Base-by-base conservation (phyloP, 148 eudicot genomes). In the Salicornia ramosissima region DNA sequence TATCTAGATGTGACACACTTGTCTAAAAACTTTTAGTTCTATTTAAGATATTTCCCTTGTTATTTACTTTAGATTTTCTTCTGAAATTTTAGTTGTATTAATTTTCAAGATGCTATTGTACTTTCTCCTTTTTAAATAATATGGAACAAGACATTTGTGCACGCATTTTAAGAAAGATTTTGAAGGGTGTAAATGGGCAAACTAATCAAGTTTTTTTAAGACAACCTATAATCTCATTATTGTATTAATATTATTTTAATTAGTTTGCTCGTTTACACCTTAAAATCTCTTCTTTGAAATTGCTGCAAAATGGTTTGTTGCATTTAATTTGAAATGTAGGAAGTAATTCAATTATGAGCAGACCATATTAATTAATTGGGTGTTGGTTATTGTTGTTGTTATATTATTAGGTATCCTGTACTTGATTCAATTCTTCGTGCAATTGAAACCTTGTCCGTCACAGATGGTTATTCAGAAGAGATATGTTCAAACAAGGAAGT, bases 351-450 rank as follows among this genome's bases (percentile, higher is more conserved):
- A n/a, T n/a, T 56, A 30, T 30, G 22, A 39, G 58, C 21, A 43
- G 47, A 30, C 24, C n/a, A 53, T 42, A 2, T 22, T 29, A 57
- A 33, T 67, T 11, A 15, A 49, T 51, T 71, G 40, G 8, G 15
- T 33, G 21, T 52, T 49, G 64, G 34, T 40, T 10, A 47, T 52
- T 66, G 25, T 24, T 40, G 61, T 65, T 22, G 33, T 36, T 67
- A 5, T 21, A 61, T 63, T 69, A 77, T 77, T 82, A 94, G 99
- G 92, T 89, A 84, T 79, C 68, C 84, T 59, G 88, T 86, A 49
- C 83, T 89, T 67, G 97, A 88, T 79, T 74, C 76, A 70, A 79
- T 94, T 80, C 91, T 94, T 69, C 88, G 86, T 79, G 73, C 90
- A 72, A 82, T 89, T 72, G 99, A 94, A 86, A 86, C 91, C 51